These are phyloP conservation scores for Suhomyces xylopsoci DNA, from an alignment of 805 yeast species.

Conservation along the genomic window DNA sequence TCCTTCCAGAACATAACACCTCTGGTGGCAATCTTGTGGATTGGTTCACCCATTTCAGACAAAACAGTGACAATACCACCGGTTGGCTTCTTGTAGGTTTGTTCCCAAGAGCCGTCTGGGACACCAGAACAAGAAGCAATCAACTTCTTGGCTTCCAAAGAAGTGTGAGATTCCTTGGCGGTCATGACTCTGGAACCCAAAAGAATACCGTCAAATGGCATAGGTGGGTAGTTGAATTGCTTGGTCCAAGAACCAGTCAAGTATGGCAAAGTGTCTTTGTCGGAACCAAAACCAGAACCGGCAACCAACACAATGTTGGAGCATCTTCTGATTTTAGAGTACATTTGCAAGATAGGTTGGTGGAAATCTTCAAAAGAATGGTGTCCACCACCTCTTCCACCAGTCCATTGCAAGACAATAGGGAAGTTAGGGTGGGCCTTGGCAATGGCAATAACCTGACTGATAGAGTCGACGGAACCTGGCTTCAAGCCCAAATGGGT, in stretches of 20 bases:
- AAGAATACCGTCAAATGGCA: constrained; percentile 98
- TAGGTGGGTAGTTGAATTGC: constrained; percentile 84
- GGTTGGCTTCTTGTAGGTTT: constrained; percentile 88
- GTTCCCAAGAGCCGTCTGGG: constrained; percentile 85
- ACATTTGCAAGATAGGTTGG: constrained; percentile 94
- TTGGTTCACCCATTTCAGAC: constrained; percentile 99
- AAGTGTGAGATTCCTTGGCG: constrained; percentile 93
- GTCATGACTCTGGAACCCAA: constrained; percentile 97
- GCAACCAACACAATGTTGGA: constrained; percentile 87
- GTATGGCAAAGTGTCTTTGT: constrained; percentile 95
- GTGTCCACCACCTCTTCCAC: constrained; percentile 99
- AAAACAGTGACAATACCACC: constrained; percentile 96
- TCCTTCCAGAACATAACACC: constrained; percentile 98
- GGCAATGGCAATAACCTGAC: constrained; percentile 84
- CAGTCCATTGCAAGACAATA: constrained; percentile 98
- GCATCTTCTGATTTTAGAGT: constrained; percentile 88
- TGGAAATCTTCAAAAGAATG: constrained; percentile 99
- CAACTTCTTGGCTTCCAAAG: constrained; percentile 89
- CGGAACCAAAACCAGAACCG: constrained; percentile 98
- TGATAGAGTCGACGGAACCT: constrained; percentile 91
- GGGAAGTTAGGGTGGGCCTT: constrained; percentile 96
- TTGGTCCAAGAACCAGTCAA: constrained; percentile 97
- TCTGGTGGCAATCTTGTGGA: constrained; percentile 96
- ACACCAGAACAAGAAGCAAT: constrained; percentile 92
- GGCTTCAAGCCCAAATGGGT: constrained; percentile 96